These are phyloP conservation scores for Venturia asperata DNA, from an alignment of 2,329 filamentous ascomycete genomes.

Conservation along the genomic window DNA sequence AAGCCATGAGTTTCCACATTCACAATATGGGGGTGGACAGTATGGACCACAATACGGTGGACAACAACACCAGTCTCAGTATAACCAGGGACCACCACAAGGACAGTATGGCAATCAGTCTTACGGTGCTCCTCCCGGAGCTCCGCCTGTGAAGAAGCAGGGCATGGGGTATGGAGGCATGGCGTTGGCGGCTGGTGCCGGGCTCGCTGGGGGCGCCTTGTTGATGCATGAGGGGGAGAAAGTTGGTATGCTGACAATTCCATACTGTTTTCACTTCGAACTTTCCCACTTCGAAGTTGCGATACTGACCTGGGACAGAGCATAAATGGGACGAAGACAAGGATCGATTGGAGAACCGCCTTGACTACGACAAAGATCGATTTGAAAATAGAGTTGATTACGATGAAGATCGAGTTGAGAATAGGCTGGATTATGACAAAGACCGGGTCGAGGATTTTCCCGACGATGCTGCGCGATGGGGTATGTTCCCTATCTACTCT, in stretches of 20 bases:
- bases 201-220: conserved; percentile 38
- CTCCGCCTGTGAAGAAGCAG: not conserved
- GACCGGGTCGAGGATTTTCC: conserved; percentile 36
- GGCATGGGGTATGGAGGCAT: conserved; percentile 24
- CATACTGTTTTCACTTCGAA: not conserved
- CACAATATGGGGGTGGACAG: conserved; percentile 1
- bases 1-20: conserved; percentile 29
- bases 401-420: conserved; percentile 6
- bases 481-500: not conserved
- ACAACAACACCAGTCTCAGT: conserved; percentile 21
- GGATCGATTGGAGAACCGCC: conserved; percentile 8
- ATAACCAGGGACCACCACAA: conserved; percentile 19
- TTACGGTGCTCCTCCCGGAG: not conserved
- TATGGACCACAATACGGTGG: conserved; percentile 18
- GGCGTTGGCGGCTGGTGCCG: conserved; percentile 36
- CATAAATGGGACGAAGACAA: conserved; percentile 30
- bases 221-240: conserved; percentile 41
- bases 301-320: conserved; percentile 24
- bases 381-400: conserved; percentile 27
- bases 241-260: conserved; percentile 27
- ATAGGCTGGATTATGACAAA: conserved; percentile 16
- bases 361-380: conserved; percentile 25
- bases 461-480: conserved; percentile 29
- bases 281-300: not conserved
- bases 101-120: conserved; percentile 22